phyloP scores from a whole-genome alignment of 305 asterid genomes.

The Solanum chacoense region DNA sequence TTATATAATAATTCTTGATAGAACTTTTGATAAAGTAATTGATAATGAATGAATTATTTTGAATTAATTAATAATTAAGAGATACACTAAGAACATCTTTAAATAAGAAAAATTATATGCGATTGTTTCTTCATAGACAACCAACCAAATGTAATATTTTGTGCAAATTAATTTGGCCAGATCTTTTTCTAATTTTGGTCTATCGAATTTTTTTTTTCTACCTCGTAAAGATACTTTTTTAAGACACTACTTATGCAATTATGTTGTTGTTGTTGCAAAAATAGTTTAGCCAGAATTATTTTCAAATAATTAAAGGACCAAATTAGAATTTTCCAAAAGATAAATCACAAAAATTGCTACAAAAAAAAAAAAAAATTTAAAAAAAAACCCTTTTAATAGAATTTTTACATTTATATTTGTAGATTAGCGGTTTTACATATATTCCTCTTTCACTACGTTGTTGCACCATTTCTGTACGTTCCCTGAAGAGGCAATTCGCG shows the following conservation, averaged over 20 bases:
- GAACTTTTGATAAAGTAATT: not conserved
- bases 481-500: not conserved
- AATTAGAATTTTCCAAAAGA: not conserved
- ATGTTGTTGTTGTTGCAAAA: not conserved
- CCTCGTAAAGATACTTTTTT: not conserved
- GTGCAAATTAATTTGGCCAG: not conserved
- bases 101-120: not conserved
- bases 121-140: not conserved
- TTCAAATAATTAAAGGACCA: not conserved
- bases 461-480: not conserved
- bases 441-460: not conserved
- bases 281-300: not conserved
- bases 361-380: too few relatives aligned
- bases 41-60: not conserved
- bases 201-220: fast-evolving
- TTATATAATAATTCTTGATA: not conserved
- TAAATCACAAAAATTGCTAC: not conserved
- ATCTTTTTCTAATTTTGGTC: not conserved
- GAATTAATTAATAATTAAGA: not conserved
- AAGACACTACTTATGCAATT: not conserved
- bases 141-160: not conserved
- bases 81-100: not conserved
- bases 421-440: not conserved
- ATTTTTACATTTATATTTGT: not conserved
- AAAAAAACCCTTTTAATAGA: not conserved